Evolutionary conservation across 1,139 yeast species (phyloP).

Genomic region (Kluyveromyces marxianus): DNA sequence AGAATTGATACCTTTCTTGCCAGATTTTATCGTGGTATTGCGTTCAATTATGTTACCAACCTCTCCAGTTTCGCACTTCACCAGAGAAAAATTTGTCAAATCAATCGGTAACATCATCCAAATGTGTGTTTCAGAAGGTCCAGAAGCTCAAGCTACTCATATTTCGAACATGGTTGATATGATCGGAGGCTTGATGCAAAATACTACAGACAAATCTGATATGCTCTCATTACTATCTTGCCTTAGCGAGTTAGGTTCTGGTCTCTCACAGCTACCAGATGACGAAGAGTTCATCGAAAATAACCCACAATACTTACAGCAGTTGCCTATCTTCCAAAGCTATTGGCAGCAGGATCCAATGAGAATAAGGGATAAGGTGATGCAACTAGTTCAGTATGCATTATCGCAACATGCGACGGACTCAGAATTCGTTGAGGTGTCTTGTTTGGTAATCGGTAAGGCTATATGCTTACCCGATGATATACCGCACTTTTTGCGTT

Average conservation of each 20-base stretch:
- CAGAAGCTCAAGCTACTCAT: constrained; percentile 35
- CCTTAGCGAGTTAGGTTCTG: constrained; percentile 60
- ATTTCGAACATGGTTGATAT: constrained; percentile 24
- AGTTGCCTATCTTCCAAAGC: constrained; percentile 26
- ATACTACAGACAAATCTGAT: constrained; percentile 30
- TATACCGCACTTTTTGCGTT: constrained; percentile 27
- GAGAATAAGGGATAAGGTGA: constrained; percentile 26
- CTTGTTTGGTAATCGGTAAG: constrained; percentile 28
- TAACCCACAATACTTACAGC: constrained; percentile 14
- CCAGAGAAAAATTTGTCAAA: constrained; percentile 53
- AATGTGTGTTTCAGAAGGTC: constrained; percentile 37
- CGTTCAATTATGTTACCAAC: constrained; percentile 44
- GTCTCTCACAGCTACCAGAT: constrained; percentile 45
- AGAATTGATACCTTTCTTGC: constrained; percentile 40
- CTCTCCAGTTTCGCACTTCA: constrained; percentile 39
- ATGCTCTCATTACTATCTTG: constrained; percentile 51
- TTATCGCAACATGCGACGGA: constrained; percentile 18
- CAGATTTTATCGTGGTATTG: constrained; percentile 46
- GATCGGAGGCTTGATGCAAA: constrained; percentile 16
- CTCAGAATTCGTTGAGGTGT: constrained; percentile 25
- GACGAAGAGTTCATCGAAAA: constrained; percentile 22
- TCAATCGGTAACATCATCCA: constrained; percentile 58
- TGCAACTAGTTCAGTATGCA: constrained; percentile 20
- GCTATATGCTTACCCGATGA: constrained; percentile 21
- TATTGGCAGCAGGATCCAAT: constrained; percentile 36